A percentile compares a stretch with the other conserved stretches of the same genome.
Evolutionary conservation across 2,329 filamentous ascomycete species (phyloP).

Genomic region (Ceratocystis cubensis): DNA sequence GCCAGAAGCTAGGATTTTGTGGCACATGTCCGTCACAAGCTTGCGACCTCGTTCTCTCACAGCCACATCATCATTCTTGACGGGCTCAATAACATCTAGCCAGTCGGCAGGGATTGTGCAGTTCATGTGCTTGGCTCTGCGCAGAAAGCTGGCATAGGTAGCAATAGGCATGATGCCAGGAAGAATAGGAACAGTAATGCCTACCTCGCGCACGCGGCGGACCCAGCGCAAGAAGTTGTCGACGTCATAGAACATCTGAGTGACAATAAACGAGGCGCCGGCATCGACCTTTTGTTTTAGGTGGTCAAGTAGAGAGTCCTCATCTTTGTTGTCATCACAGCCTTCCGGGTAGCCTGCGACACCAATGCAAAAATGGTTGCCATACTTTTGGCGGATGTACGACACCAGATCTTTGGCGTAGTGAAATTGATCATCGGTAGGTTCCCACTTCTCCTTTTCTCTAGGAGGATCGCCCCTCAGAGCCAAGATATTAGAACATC

Average conservation of each 20-base stretch:
- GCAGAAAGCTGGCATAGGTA: slow-evolving; percentile 84
- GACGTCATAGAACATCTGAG: slow-evolving; percentile 98
- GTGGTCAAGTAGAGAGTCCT: slow-evolving; percentile 75
- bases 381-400: slow-evolving; percentile 65
- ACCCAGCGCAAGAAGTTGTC: slow-evolving; percentile 94
- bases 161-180: slow-evolving; percentile 82
- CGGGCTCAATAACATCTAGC: slow-evolving; percentile 70
- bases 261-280: slow-evolving; percentile 86
- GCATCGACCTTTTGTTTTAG: slow-evolving; percentile 95
- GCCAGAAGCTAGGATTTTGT: slow-evolving; percentile 67
- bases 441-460: slow-evolving; percentile 89
- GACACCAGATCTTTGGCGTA: slow-evolving; percentile 86
- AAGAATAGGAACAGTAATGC: slow-evolving; percentile 72
- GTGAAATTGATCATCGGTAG: slow-evolving; percentile 70
- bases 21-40: slow-evolving; percentile 80
- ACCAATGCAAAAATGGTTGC: slow-evolving; percentile 78
- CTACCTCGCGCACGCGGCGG: slow-evolving; percentile 67
- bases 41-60: slow-evolving; percentile 82
- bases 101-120: slow-evolving; percentile 70
- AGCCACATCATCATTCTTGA: slow-evolving; percentile 92
- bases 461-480: slow-evolving; percentile 85
- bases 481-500: slow-evolving; percentile 94
- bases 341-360: slow-evolving; percentile 96
- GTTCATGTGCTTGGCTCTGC: slow-evolving; percentile 83
- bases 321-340: slow-evolving; percentile 81